Evolutionary conservation across 768 basidiomycete genomes (phyloP).

Genomic region (Phaffia australis): DNA sequence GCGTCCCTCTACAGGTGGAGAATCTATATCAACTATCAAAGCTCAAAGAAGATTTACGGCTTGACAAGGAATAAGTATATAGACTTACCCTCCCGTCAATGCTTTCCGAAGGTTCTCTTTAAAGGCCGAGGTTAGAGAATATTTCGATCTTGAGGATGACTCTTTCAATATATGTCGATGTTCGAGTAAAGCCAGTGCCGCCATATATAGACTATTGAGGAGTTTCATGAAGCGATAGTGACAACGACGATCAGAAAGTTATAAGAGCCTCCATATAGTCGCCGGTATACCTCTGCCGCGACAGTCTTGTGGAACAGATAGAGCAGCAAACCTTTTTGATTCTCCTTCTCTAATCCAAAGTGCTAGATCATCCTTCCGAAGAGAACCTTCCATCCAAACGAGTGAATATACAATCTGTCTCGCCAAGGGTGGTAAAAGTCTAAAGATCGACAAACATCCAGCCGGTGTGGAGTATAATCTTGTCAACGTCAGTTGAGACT

Average conservation of each 20-base stretch:
- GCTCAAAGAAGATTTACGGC: constrained; percentile 45
- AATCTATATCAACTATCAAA: constrained; percentile 45
- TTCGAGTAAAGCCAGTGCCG: constrained; percentile 10
- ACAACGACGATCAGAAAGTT: neutral
- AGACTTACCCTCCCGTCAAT: constrained; percentile 68
- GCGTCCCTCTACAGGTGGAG: constrained; percentile 27
- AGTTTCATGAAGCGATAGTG: constrained; percentile 1
- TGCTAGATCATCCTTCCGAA: constrained; percentile 55
- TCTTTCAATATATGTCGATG: constrained; percentile 53
- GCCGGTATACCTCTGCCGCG: constrained; percentile 3
- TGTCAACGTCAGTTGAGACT: constrained; percentile 64
- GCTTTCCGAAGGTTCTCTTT: constrained; percentile 70
- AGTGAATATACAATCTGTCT: constrained; percentile 78
- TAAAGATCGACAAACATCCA: constrained; percentile 81
- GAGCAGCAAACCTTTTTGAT: constrained; percentile 50
- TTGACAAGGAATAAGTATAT: neutral
- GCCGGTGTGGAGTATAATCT: constrained; percentile 76
- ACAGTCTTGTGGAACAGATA: constrained; percentile 20
- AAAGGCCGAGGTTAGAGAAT: constrained; percentile 63
- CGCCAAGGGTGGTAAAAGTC: constrained; percentile 65
- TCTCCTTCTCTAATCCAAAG: constrained; percentile 60
- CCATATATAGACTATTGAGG: constrained; percentile 14
- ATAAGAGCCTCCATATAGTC: no score
- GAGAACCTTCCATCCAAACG: constrained; percentile 72
- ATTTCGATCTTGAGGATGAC: constrained; percentile 60